These are phyloP conservation scores for Truncatella angustata DNA, from an alignment of 2,329 filamentous ascomycete genomes.

Conservation along the genomic window DNA sequence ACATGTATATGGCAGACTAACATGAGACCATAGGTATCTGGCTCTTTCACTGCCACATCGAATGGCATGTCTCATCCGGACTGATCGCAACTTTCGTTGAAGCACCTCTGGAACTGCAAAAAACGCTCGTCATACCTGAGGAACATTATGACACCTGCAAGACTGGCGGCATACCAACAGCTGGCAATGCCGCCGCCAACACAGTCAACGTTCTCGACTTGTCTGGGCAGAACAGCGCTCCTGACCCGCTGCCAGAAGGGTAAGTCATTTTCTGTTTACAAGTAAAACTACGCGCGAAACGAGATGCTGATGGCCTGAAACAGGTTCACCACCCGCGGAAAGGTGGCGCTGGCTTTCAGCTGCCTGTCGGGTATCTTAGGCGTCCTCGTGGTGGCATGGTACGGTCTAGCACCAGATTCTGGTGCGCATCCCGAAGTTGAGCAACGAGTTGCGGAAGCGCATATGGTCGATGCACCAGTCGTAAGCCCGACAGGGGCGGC, in stretches of 20 bases:
- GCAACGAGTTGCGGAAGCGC: conserved; percentile 10
- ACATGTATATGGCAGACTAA: not conserved
- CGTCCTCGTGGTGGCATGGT: conserved; percentile 65
- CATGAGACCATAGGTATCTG: conserved; percentile 46
- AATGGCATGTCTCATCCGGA: conserved; percentile 72
- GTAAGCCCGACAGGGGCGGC: not conserved
- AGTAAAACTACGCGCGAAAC: too few relatives aligned
- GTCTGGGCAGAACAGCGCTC: conserved; percentile 55
- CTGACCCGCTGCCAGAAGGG: conserved; percentile 49
- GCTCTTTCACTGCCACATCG: conserved; percentile 79
- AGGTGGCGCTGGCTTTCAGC: conserved; percentile 73
- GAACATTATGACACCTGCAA: conserved; percentile 58
- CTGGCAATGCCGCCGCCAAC: conserved; percentile 76
- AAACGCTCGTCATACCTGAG: conserved; percentile 56
- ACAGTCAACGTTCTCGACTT: conserved; percentile 62
- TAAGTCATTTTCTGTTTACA: not conserved
- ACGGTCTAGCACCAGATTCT: conserved; percentile 38
- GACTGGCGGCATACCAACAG: conserved; percentile 45
- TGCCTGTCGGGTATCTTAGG: conserved; percentile 67
- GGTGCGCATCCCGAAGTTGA: conserved; percentile 10
- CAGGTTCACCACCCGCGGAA: conserved; percentile 65
- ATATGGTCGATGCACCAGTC: not conserved
- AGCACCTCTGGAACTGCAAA: conserved; percentile 61
- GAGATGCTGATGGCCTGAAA: too few relatives aligned
- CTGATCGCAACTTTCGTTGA: conserved; percentile 65